Evolutionary conservation across 108 stramenopile genomes (phyloP).

Genomic region (Skeletonema marinoi): DNA sequence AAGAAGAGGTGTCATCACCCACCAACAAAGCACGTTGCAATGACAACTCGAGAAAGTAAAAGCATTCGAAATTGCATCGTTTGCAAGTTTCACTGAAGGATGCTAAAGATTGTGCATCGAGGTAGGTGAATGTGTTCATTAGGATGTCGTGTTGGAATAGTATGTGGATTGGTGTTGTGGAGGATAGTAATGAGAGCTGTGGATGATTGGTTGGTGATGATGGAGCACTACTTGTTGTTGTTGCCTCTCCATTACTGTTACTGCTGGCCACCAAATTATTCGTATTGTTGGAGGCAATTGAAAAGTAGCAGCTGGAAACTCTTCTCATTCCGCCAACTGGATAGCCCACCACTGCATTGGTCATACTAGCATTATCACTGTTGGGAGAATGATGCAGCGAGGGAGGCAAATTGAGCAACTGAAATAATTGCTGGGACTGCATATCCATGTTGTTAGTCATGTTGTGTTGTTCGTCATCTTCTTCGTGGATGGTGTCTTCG

Average conservation of each 20-base stretch:
- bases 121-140: constrained; percentile 67
- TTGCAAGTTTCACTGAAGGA: constrained; percentile 75
- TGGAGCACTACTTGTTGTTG: background rate
- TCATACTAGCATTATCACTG: background rate
- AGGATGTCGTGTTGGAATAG: constrained; percentile 78
- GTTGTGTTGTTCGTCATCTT: background rate
- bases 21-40: constrained; percentile 66
- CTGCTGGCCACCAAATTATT: background rate
- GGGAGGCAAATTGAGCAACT: background rate
- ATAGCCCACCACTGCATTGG: background rate
- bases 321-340: constrained; percentile 55
- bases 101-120: constrained; percentile 61
- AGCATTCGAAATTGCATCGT: constrained; percentile 72
- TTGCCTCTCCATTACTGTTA: background rate
- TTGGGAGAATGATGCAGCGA: background rate
- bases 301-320: constrained; percentile 75
- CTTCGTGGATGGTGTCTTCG: background rate
- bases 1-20: background rate
- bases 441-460: background rate
- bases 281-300: constrained; percentile 41
- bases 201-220: constrained; percentile 8
- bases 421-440: background rate
- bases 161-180: constrained; percentile 6
- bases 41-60: constrained; percentile 78
- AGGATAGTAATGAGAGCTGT: background rate